Base-by-base conservation (phyloP, 768 basidiomycete species). In the Punctularia strigosozonata region DNA sequence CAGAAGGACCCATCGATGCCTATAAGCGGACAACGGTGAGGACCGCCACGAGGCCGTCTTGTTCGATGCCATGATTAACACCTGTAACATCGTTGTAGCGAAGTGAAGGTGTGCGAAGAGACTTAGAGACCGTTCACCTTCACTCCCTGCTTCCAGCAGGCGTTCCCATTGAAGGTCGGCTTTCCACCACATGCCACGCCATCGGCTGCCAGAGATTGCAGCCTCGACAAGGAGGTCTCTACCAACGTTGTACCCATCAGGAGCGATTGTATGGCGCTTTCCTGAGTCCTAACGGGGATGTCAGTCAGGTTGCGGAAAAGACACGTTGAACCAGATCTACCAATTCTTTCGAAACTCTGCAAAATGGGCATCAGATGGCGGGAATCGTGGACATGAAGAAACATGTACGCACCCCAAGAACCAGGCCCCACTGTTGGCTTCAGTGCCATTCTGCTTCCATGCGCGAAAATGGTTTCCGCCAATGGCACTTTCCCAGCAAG, bases 391-490 rank as follows among this genome's bases (percentile, higher is more conserved):
- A 4, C 13, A 14, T 24, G 19, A 17, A n/a, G 24, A 3, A 25
- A 19, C 10, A 13, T 15, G 14, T 31, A 64, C 74, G 30, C 52
- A 81, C 83, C 74, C 86, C 7, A 91, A 63, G 50, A 90, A 90
- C 87, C 87, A 90, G 6, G 87, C 87, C 1, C 80, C 75, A 35
- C 73, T 80, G 48, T 78, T 63, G 0, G 72, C 83, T 14, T 62
- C 50, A 0, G 80, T 77, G 3, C 85, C 87, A 47, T 88, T 86
- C 65, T 91, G 87, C 51, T 75, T 77, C 87, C 87, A 91, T 6
- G 85, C 85, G 36, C 87, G 71, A 50, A 85, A 91, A 52, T 91
- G 89, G 41, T 90, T 79, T 2, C 87, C 88, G n/a, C 86, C 86
- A 12, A 77, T 68, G 18, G 90, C 56, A 49, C 76, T 85, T 65